phyloP scores from a whole-genome alignment of 768 basidiomycete genomes.

The Russula emetica region DNA sequence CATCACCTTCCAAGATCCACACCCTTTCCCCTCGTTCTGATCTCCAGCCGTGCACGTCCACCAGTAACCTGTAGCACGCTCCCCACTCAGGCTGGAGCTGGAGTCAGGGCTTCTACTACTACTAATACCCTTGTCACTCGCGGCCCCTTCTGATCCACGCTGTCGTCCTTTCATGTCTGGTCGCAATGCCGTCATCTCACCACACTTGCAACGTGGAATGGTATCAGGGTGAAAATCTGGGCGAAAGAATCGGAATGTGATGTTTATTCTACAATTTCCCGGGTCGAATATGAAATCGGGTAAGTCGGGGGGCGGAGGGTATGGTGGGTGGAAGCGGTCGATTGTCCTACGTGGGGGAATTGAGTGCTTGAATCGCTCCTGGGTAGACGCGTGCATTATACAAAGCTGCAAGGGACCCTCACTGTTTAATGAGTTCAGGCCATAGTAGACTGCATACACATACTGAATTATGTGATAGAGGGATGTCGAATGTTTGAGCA shows the following conservation, averaged over 20 bases:
- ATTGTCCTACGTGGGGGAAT: constrained; percentile 67
- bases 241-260: constrained; percentile 82
- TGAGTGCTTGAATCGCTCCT: constrained; percentile 78
- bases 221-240: constrained; percentile 68
- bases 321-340: constrained; percentile 65
- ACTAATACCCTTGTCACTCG: constrained; percentile 9
- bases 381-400: constrained; percentile 86
- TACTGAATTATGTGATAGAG: constrained; percentile 76
- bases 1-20: constrained; percentile 69
- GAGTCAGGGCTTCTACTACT: constrained; percentile 16
- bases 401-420: constrained; percentile 45
- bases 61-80: constrained; percentile 57
- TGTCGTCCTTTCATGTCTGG: constrained; percentile 76
- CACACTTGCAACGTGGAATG: constrained; percentile 71
- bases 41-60: constrained; percentile 79
- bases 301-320: constrained; percentile 33
- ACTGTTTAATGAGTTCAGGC: constrained; percentile 7
- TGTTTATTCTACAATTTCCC: constrained; percentile 50
- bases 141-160: constrained; percentile 16
- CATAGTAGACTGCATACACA: constrained; percentile 28
- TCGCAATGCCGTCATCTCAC: constrained; percentile 62
- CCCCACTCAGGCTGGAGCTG: constrained; percentile 26
- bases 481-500: constrained; percentile 72
- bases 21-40: constrained; percentile 81
- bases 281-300: constrained; percentile 28